Conservation (phyloP, 225 moss, liverwort and hornwort genomes). For the Antitrichia curtipendula region DNA sequence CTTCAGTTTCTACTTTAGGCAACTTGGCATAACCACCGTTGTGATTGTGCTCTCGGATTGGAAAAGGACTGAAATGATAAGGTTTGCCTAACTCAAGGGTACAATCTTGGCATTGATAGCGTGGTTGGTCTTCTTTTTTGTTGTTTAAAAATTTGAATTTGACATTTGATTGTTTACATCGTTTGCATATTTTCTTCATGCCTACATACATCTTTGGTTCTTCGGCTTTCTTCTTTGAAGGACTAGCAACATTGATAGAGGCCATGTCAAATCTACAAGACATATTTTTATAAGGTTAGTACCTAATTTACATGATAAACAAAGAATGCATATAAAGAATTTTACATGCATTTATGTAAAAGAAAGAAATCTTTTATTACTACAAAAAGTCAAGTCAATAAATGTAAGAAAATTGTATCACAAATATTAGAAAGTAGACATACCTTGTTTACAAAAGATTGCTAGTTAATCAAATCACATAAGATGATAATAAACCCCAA, state of each 20-base stretch:
- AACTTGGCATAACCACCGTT: background rate
- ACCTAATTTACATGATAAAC: background rate
- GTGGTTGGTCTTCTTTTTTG: background rate
- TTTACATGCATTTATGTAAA: background rate
- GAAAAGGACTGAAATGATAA: background rate
- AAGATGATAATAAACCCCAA: background rate
- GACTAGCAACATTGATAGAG: accelerated
- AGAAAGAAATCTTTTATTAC: background rate
- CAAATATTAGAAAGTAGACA: background rate
- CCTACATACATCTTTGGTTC: background rate
- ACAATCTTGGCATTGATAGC: background rate
- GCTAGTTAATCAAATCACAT: background rate
- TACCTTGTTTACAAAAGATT: background rate
- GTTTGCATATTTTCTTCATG: background rate
- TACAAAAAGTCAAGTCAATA: background rate
- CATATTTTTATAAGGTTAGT: background rate
- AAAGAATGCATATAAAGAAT: background rate
- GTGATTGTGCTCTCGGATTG: background rate
- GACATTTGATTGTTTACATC: background rate
- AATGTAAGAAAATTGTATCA: background rate
- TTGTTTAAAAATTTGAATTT: background rate
- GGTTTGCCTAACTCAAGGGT: background rate
- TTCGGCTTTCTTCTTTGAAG: background rate
- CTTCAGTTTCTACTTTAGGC: background rate
- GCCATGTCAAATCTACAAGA: background rate